Conservation (phyloP, 2,329 filamentous ascomycete species). For the Penicillium sp. region DNA sequence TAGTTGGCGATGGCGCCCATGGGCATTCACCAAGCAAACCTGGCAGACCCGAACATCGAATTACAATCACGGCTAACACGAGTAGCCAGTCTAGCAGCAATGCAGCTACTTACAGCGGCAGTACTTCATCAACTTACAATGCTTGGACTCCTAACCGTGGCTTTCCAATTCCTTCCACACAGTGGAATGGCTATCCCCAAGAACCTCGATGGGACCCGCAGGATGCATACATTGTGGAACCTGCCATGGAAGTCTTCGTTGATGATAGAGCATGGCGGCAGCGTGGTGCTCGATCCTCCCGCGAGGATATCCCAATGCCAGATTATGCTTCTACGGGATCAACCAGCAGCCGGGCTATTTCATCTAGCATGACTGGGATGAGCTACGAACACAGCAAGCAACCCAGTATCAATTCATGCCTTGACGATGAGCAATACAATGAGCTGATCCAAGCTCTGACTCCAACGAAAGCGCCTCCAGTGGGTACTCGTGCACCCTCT, state of each 20-base stretch:
- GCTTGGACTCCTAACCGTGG: constrained; percentile 32
- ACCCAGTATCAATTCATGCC: constrained; percentile 33
- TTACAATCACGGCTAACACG: constrained; percentile 14
- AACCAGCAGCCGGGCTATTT: constrained; percentile 42
- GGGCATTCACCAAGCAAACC: constrained; percentile 60
- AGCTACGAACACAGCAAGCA: constrained; percentile 46
- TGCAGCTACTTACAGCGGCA: constrained; percentile 2
- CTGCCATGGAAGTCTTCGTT: constrained; percentile 43
- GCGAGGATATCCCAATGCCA: constrained; percentile 51
- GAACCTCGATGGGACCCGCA: constrained; percentile 31
- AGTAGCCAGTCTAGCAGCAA: constrained; percentile 22
- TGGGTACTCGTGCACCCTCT: constrained; percentile 33
- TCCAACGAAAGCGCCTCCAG: constrained; percentile 30
- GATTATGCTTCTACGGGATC: constrained; percentile 47
- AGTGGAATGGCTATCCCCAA: constrained; percentile 24
- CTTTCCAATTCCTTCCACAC: constrained; percentile 31
- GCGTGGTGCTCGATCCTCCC: constrained; percentile 37
- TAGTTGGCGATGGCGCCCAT: constrained; percentile 55
- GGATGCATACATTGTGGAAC: constrained; percentile 39
- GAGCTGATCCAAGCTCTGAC: constrained; percentile 41
- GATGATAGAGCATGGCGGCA: constrained; percentile 30
- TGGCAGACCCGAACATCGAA: constrained; percentile 18
- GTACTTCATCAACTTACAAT: constrained; percentile 23
- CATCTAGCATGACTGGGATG: constrained; percentile 40
- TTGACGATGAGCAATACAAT: constrained; percentile 41